Percentiles rank a stretch among this genome's conserved stretches.
Evolutionary conservation across 176 grass and related monocot genomes (phyloP).

Genomic region (Phragmites australis): DNA sequence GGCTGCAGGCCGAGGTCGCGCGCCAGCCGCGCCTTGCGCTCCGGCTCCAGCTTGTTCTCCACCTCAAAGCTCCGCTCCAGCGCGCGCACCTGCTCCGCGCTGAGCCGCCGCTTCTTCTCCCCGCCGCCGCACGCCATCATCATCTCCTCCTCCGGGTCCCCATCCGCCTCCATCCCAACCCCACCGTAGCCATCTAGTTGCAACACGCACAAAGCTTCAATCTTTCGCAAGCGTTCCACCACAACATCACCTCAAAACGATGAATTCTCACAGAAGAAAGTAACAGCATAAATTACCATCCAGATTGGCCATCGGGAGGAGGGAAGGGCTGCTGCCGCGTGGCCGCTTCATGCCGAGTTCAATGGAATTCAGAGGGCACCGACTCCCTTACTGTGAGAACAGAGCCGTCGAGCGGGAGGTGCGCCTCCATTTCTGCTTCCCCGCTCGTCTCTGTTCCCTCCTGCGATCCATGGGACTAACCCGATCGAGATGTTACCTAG

Average conservation of each 20-base stretch:
- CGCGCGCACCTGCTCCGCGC: constrained; percentile 72
- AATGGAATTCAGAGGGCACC: constrained; percentile 2
- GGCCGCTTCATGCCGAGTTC: constrained; percentile 48
- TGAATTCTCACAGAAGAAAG: background rate
- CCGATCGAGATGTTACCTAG: constrained; percentile 20
- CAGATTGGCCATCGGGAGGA: constrained; percentile 14
- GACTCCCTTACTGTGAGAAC: background rate
- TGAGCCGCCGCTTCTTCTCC: constrained; percentile 91
- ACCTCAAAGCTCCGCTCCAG: constrained; percentile 93
- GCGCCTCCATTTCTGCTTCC: constrained; percentile 28
- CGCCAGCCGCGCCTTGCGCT: constrained; percentile 78
- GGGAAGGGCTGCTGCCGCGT: constrained; percentile 23
- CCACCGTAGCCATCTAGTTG: constrained; percentile 35
- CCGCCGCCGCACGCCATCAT: constrained; percentile 42
- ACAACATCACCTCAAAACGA: background rate
- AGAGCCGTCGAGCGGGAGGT: background rate
- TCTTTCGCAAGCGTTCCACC: background rate
- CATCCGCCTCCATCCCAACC: constrained; percentile 46
- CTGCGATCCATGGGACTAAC: constrained; percentile 20
- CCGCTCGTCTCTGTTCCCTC: constrained; percentile 17
- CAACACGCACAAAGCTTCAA: background rate
- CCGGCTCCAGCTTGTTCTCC: constrained; percentile 95
- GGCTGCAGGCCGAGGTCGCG: constrained; percentile 88
- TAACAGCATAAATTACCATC: constrained; percentile 11
- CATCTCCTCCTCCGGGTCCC: constrained; percentile 46